phyloP scores from a whole-genome alignment of 257 asterid species.

The Solanum rostratum region DNA sequence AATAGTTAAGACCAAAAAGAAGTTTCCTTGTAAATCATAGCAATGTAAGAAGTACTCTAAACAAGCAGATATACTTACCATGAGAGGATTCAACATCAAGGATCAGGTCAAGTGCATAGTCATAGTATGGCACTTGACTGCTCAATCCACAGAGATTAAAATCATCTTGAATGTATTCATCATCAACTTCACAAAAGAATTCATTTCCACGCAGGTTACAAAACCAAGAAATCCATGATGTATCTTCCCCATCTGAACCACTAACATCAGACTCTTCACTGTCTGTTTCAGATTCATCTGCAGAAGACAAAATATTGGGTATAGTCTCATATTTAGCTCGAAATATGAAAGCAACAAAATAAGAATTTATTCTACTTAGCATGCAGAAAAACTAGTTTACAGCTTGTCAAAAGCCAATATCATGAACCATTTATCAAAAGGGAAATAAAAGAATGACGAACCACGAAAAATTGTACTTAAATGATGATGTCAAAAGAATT shows the following conservation, averaged over 20 bases:
- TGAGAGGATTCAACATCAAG: constrained; percentile 95
- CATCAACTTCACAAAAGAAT: constrained; percentile 96
- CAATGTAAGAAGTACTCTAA: neutral
- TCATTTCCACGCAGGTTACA: constrained; percentile 98
- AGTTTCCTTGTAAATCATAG: neutral
- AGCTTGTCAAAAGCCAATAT: neutral
- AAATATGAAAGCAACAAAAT: neutral
- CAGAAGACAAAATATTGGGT: constrained; percentile 1
- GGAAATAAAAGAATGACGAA: neutral
- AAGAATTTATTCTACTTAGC: neutral
- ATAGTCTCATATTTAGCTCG: neutral
- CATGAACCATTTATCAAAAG: neutral
- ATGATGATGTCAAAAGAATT: neutral
- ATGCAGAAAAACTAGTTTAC: neutral
- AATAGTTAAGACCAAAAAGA: neutral
- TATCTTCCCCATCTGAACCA: constrained; percentile 97
- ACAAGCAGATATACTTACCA: constrained; percentile 35
- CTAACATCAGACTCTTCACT: constrained; percentile 95
- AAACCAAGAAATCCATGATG: constrained; percentile 99
- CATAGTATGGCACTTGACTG: constrained; percentile 93
- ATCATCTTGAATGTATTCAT: constrained; percentile 94
- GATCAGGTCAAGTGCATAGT: constrained; percentile 90
- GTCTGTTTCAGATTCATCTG: constrained; percentile 95
- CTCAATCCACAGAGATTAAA: constrained; percentile 95
- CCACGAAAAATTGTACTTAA: neutral